These are phyloP conservation scores for Chaetomidium leptoderma DNA, from an alignment of 495 filamentous ascomycete genomes.

Conservation along the genomic window DNA sequence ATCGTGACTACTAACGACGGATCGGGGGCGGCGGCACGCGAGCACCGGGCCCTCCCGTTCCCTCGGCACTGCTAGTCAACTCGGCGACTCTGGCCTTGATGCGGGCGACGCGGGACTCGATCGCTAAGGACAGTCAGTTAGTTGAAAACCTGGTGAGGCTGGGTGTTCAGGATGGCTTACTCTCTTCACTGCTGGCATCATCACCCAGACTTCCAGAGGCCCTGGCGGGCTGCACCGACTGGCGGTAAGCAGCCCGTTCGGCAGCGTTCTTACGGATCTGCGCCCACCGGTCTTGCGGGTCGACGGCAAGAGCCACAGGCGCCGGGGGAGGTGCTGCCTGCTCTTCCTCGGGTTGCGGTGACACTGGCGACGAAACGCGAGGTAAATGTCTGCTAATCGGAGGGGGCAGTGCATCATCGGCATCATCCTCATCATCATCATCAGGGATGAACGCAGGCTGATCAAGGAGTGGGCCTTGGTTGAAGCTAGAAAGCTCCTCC, in stretches of 20 bases:
- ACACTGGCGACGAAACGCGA: slow-evolving; percentile 20
- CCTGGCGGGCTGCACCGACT: slow-evolving; percentile 52
- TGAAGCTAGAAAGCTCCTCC: slow-evolving; percentile 75
- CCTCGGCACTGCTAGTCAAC: slow-evolving; percentile 65
- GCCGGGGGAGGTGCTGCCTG: slow-evolving; percentile 5
- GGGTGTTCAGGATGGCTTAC: slow-evolving; percentile 48
- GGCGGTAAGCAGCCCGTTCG: slow-evolving; percentile 59
- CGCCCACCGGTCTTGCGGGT: slow-evolving; percentile 75
- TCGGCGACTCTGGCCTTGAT: slow-evolving; percentile 97
- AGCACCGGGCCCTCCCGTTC: slow-evolving; percentile 12
- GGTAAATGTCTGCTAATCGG: slow-evolving; percentile 39
- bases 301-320: slow-evolving; percentile 22
- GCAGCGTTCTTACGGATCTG: slow-evolving; percentile 93
- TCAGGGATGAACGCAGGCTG: slow-evolving; percentile 80
- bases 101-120: slow-evolving; percentile 91
- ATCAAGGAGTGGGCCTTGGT: slow-evolving; percentile 84
- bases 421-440: slow-evolving; percentile 46
- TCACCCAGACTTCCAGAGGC: slow-evolving; percentile 62
- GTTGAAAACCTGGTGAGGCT: not conserved
- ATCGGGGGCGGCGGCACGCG: slow-evolving; percentile 21
- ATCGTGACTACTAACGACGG: slow-evolving; percentile 29
- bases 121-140: slow-evolving; percentile 56
- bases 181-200: slow-evolving; percentile 93
- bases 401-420: slow-evolving; percentile 42
- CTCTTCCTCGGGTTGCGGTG: not conserved